Evolutionary conservation across 2,329 filamentous ascomycete genomes (phyloP).

Genomic region (Chaetomiaceae sp.): DNA sequence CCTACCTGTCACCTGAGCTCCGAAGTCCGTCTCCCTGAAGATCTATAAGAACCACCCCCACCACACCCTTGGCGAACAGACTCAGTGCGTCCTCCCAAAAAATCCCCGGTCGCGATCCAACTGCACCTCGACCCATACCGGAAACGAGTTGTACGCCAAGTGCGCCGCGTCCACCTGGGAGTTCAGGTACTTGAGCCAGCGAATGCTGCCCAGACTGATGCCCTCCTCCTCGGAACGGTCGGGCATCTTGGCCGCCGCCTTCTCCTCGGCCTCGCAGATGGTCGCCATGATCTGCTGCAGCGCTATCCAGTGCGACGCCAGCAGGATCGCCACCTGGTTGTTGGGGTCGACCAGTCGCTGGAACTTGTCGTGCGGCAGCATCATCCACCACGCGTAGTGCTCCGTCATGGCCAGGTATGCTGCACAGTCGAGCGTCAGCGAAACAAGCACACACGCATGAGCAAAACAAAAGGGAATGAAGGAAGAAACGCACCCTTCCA

Average conservation of each 20-base stretch:
- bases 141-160: constrained; percentile 45
- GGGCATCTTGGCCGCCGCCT: constrained; percentile 21
- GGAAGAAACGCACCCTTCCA: constrained; percentile 40
- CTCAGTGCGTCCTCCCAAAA: constrained; percentile 34
- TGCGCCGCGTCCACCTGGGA: constrained; percentile 40
- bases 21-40: too few relatives aligned
- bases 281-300: constrained; percentile 49
- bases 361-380: constrained; percentile 47
- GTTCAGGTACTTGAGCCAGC: constrained; percentile 49
- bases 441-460: neutral
- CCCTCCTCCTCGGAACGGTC: constrained; percentile 5
- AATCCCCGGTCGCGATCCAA: constrained; percentile 39
- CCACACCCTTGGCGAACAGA: too few relatives aligned
- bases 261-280: constrained; percentile 38
- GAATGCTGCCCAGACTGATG: constrained; percentile 38
- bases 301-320: constrained; percentile 50
- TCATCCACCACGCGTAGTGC: constrained; percentile 54
- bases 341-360: constrained; percentile 42
- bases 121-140: constrained; percentile 48
- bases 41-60: neutral
- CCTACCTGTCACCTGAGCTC: too few relatives aligned
- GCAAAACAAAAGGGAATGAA: neutral
- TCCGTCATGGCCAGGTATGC: constrained; percentile 45
- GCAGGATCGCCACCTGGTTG: constrained; percentile 41
- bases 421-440: constrained; percentile 19